phyloP scores from a whole-genome alignment of 2,329 filamentous ascomycete species.

The Parascedosporium putredinis region DNA sequence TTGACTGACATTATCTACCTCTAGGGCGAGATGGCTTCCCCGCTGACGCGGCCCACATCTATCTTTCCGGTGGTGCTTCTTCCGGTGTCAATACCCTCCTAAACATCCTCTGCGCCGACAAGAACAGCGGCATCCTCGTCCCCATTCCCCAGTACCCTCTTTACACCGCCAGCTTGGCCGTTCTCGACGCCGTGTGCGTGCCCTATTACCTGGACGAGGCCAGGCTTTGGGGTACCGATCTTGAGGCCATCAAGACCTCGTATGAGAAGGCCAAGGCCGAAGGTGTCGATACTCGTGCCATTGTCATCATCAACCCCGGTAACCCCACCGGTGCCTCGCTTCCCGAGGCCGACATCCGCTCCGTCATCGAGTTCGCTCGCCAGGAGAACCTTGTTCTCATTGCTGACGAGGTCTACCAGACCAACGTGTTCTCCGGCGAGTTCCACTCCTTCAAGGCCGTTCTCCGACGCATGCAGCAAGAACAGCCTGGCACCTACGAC shows the following conservation, averaged over 20 bases:
- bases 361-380: conserved; percentile 77
- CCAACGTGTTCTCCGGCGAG: conserved; percentile 89
- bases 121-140: conserved; percentile 74
- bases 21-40: conserved; percentile 77
- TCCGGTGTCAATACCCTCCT: conserved; percentile 91
- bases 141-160: conserved; percentile 97
- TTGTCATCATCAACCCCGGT: conserved; percentile 96
- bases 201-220: conserved; percentile 90
- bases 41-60: conserved; percentile 70
- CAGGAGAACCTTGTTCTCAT: conserved; percentile 80
- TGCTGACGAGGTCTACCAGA: conserved; percentile 98
- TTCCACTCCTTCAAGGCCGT: conserved; percentile 94
- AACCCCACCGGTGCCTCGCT: conserved; percentile 93
- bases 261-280: conserved; percentile 64
- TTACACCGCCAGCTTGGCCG: conserved; percentile 83
- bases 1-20: conserved; percentile 3
- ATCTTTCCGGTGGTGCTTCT: conserved; percentile 83
- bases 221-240: conserved; percentile 77
- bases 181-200: conserved; percentile 78
- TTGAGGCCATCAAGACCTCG: conserved; percentile 63
- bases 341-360: conserved; percentile 64
- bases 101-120: conserved; percentile 71
- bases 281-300: conserved; percentile 79
- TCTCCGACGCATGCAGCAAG: conserved; percentile 69
- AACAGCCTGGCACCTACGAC: conserved; percentile 67